Base-by-base conservation (phyloP, 331 rosid genomes). In the Cucumis variabilis region DNA sequence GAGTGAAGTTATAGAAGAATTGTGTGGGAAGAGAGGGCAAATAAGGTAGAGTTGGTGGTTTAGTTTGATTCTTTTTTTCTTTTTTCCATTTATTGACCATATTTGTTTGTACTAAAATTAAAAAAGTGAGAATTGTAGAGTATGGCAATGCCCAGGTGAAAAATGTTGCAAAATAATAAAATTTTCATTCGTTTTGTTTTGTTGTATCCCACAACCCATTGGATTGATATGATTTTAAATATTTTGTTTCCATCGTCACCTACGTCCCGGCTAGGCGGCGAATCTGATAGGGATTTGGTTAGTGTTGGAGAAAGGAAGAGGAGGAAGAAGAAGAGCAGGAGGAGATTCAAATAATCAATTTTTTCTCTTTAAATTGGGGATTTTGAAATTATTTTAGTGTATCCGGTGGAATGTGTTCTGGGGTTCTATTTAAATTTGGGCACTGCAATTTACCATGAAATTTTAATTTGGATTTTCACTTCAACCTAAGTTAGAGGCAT, bases 81-180 rank as follows among this genome's bases (percentile, higher is more conserved):
- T 30, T 41, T 76, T 78, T 13, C 0, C 65, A 20, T 81, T 81
- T 23, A 30, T 58, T 60, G 67, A 81, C 71, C 71, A 11, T 55
- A 33, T 81, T 81, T 80, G 58, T 81, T 58, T 27, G 30, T 81
- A 21, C 85, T 81, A 60, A 82, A 82, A 60, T 82, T 62, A 62
- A 63, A 58, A 82, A 82, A 82, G 71, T 58, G 85, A 81, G 73
- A 82, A 63, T 62, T 82, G 86, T 82, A 82, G 86, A 82, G n/a
- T 82, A 82, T 82, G 85, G 21, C 85, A 62, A 62, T 6, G 73
- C 73, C 73, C 66, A 21, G 37, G 55, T 30, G 73, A 82, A 63
- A 28, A 82, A 19, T 82, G 86, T 82, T 82, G 60, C 72, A 82
- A 82, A 75, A 41, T 74, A 74, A 75, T 75, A 44, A 44, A 82